Evolutionary conservation across 495 filamentous ascomycete genomes (phyloP).

Genomic region (Penicillium daleae): DNA sequence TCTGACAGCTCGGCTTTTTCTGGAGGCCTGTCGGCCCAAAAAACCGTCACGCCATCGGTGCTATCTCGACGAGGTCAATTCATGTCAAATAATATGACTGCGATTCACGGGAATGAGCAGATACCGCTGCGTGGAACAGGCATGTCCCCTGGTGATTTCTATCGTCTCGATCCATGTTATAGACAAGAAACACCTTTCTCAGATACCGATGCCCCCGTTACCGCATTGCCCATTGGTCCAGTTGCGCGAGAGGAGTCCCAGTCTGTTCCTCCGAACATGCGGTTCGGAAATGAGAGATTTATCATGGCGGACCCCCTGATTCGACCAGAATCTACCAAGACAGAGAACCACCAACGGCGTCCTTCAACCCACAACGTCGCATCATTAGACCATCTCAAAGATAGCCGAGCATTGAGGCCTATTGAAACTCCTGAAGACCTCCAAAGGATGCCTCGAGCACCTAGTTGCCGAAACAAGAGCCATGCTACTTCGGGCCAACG

Average conservation of each 20-base stretch:
- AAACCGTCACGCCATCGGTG: conserved; percentile 32
- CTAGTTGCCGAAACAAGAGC: conserved; percentile 30
- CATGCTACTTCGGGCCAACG: conserved; percentile 20
- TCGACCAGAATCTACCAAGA: conserved; percentile 29
- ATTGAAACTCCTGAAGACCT: conserved; percentile 42
- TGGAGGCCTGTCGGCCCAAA: conserved; percentile 19
- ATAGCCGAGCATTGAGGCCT: conserved; percentile 22
- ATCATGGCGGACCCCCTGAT: conserved; percentile 15
- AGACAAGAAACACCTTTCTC: conserved; percentile 81
- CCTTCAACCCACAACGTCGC: conserved; percentile 8
- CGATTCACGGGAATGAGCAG: background rate
- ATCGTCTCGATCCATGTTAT: conserved; percentile 51
- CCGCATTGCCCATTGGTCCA: conserved; percentile 68
- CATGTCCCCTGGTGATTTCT: conserved; percentile 32
- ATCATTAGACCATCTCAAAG: conserved; percentile 22
- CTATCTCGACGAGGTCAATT: conserved; percentile 5
- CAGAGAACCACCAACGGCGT: conserved; percentile 16
- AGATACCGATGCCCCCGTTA: conserved; percentile 87
- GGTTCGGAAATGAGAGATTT: conserved; percentile 39
- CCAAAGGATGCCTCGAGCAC: conserved; percentile 29
- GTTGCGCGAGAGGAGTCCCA: conserved; percentile 75
- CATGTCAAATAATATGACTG: background rate
- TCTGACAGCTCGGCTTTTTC: background rate
- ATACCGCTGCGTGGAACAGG: background rate
- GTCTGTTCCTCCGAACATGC: conserved; percentile 93